Conservation (phyloP, 208 protist species). For the Vickermania spadyakhi region DNA sequence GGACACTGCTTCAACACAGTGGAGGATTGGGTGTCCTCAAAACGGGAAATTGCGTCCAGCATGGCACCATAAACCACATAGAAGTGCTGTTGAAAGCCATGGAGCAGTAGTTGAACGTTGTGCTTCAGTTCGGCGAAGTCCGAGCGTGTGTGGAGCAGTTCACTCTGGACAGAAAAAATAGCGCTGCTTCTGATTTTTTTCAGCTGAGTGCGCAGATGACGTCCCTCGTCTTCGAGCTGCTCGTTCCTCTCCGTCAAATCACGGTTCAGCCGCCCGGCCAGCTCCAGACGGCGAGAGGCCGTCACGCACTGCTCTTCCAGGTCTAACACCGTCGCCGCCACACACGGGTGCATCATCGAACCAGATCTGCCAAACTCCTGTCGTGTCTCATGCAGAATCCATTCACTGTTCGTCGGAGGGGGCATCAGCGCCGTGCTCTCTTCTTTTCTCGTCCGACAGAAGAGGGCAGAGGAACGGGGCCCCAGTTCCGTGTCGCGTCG, state of each 20-base stretch:
- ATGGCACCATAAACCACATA: conserved; percentile 13
- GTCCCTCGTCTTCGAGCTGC: conserved; percentile 19
- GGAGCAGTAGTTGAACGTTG: conserved; percentile 26
- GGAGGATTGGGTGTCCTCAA: neutral
- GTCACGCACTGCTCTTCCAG: neutral
- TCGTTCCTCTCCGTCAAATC: conserved; percentile 25
- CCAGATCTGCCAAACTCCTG: no score
- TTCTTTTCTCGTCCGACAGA: no score
- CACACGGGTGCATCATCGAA: neutral
- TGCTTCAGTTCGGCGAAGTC: conserved; percentile 27
- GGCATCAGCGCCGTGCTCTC: no score
- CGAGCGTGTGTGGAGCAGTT: conserved; percentile 21
- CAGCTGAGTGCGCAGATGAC: conserved; percentile 9
- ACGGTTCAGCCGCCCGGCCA: conserved; percentile 16
- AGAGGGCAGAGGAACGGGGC: no score
- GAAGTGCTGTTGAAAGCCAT: conserved; percentile 23
- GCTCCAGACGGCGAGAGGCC: conserved; percentile 10
- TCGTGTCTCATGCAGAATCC: no score
- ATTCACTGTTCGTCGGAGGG: no score
- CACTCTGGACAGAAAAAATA: conserved; percentile 18
- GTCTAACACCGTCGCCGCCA: neutral
- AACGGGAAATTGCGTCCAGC: conserved; percentile 4
- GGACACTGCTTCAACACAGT: neutral
- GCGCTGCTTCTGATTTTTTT: conserved; percentile 10
- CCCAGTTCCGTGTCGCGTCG: no score